phyloP scores from a whole-genome alignment of 768 basidiomycete genomes.

The Austroboletus festivus region DNA sequence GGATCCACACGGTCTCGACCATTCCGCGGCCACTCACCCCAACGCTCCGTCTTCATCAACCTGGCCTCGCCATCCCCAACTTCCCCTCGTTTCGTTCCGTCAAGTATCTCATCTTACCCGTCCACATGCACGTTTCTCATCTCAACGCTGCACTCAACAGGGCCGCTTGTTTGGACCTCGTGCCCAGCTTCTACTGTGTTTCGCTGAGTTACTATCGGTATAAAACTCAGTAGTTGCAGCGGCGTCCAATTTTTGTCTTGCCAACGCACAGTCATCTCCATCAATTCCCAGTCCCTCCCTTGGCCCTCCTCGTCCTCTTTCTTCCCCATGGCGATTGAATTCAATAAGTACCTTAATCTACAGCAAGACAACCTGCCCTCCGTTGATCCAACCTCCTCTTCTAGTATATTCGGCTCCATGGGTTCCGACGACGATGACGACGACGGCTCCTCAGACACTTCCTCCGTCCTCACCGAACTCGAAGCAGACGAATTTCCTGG shows the following conservation, averaged over 20 bases:
- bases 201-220: conserved; percentile 40
- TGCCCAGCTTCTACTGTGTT: conserved; percentile 38
- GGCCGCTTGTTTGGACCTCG: conserved; percentile 35
- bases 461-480: conserved; percentile 45
- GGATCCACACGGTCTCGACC: conserved; percentile 26
- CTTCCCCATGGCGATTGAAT: conserved; percentile 30
- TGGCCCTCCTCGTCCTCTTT: conserved; percentile 3
- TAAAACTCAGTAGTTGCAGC: conserved; percentile 38
- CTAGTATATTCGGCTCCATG: conserved; percentile 3
- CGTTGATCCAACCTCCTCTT: conserved; percentile 11
- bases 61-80: conserved; percentile 7
- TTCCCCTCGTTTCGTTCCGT: conserved; percentile 12
- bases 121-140: conserved; percentile 21
- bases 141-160: conserved; percentile 25
- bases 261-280: conserved; percentile 35
- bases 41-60: conserved; percentile 2
- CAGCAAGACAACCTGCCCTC: conserved; percentile 18
- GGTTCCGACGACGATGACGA: conserved; percentile 32
- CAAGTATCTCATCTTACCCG: conserved; percentile 13
- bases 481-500: conserved; percentile 50
- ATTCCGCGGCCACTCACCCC: conserved; percentile 24
- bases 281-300: conserved; percentile 20
- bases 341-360: conserved; percentile 20
- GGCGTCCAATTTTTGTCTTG: conserved; percentile 37
- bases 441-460: conserved; percentile 39